Evolutionary conservation across 768 basidiomycete genomes (phyloP), one percentile per base, ranked within the genome.

Genomic region (Lactarius sanguifluus): DNA sequence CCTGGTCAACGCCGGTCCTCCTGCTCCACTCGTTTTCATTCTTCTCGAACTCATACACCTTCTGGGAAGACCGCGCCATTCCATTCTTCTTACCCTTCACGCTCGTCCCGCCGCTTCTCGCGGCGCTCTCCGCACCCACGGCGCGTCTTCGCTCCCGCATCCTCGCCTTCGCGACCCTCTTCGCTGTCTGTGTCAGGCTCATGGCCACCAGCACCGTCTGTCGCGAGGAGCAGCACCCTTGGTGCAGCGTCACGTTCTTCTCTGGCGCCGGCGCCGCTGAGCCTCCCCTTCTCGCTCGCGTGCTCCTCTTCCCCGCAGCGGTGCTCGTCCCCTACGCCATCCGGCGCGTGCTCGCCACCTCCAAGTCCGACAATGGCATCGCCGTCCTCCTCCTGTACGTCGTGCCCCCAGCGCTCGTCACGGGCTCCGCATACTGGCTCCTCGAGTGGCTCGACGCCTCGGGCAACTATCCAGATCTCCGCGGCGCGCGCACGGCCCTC

Each of bases 1-100:
- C 64, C 0, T 70, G 63, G 64, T 57, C 68, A 13, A 12, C 47
- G 1, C 68, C 90, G 45, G 77, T 86, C 40, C 81, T 90, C 62
- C 64, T 86, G 64, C 79, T 94, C 2, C 95, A 98, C 72, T 77
- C 88, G 1, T 62, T 90, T 4, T 80, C 89, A 8, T 96, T 96
- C 77, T 84, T 89, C 18, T 96, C 95, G 30, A 98, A 98, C 79
- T 97, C 95, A 0, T 96, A 93, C 80, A 93, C 92, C n/a, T 85
- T 98, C 75, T 98, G 95, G 94, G 97, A 99, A 82, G 96, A 98
- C 75, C 84, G 84, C 38, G 80, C 92, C 63, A 81, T 90, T 13
- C 84, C 87, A 9, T 96, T 88, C 82, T 82, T 98, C 62, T 78
- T 88, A 66, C 74, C 88, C 54, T 84, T 84, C 43, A 90, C 85